Evolutionary conservation across 495 filamentous ascomycete genomes (phyloP).

Genomic region (Annulohypoxylon stygium): DNA sequence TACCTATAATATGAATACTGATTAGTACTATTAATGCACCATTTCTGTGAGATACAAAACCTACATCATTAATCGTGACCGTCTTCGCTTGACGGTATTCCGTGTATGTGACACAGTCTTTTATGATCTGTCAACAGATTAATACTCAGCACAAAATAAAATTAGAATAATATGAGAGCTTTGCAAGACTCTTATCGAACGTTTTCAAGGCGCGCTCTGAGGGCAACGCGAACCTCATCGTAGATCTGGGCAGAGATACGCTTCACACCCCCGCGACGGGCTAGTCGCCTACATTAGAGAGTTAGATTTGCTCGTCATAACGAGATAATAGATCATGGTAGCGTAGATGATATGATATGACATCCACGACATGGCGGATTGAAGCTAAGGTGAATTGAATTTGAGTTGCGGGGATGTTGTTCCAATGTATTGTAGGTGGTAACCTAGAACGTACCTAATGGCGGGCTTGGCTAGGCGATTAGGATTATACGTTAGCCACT

Average conservation of each 20-base stretch:
- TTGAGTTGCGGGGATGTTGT: conserved; percentile 11
- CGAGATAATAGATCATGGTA: conserved; percentile 4
- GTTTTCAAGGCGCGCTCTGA: conserved; percentile 66
- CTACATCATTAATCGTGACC: conserved; percentile 73
- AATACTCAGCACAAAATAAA: conserved; percentile 15
- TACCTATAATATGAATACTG: conserved; percentile 60
- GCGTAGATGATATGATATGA: conserved; percentile 3
- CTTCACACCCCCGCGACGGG: conserved; percentile 82
- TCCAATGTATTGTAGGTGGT: neutral
- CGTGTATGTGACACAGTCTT: conserved; percentile 62
- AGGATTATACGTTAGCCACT: conserved; percentile 37
- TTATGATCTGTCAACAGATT: conserved; percentile 61
- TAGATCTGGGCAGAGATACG: conserved; percentile 79
- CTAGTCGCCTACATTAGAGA: conserved; percentile 71
- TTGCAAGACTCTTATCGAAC: conserved; percentile 58
- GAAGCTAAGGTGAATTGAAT: neutral
- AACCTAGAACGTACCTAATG: conserved; percentile 69
- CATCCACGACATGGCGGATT: neutral
- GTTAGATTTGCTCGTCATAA: conserved; percentile 22
- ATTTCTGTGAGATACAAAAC: conserved; percentile 41
- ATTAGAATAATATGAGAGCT: neutral
- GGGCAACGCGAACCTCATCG: conserved; percentile 68
- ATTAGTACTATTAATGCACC: conserved; percentile 12
- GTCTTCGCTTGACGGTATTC: conserved; percentile 70
- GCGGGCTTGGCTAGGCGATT: conserved; percentile 67